Evolutionary conservation across 202 grass and related monocot species (phyloP).

Genomic region (Panicum hallii): DNA sequence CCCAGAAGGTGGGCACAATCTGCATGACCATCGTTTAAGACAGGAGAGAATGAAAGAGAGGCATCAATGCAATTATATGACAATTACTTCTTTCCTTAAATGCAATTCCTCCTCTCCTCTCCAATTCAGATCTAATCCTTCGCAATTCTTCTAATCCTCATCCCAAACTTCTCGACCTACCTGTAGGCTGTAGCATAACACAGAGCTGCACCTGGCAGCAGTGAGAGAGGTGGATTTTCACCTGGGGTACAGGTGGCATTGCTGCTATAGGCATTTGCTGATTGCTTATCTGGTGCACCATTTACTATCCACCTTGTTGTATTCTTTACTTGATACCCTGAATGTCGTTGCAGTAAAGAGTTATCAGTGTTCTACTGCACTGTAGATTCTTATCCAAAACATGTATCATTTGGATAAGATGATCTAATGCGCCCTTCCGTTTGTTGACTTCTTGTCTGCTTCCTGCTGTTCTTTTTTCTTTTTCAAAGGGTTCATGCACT

Average conservation of each 20-base stretch:
- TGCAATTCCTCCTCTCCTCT: too few relatives aligned
- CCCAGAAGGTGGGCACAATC: too few relatives aligned
- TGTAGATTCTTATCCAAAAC: background rate
- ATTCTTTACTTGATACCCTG: constrained; percentile 12
- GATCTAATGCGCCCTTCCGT: background rate
- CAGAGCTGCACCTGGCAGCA: too few relatives aligned
- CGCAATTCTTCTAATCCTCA: too few relatives aligned
- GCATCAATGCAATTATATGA: too few relatives aligned
- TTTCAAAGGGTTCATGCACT: background rate
- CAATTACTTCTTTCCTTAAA: too few relatives aligned
- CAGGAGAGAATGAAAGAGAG: too few relatives aligned
- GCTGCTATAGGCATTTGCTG: background rate
- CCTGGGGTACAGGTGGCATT: background rate
- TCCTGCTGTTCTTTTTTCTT: background rate
- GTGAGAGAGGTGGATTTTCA: background rate
- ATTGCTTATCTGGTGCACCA: background rate
- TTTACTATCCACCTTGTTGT: background rate
- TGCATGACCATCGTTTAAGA: too few relatives aligned
- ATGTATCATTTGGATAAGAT: background rate
- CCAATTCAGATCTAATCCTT: too few relatives aligned
- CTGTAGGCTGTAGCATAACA: too few relatives aligned
- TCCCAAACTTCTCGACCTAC: too few relatives aligned
- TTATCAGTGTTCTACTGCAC: background rate
- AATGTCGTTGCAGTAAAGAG: background rate
- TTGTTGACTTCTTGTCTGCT: background rate